Conservation (phyloP, 495 filamentous ascomycete genomes). For the Neurospora tetraspora region DNA sequence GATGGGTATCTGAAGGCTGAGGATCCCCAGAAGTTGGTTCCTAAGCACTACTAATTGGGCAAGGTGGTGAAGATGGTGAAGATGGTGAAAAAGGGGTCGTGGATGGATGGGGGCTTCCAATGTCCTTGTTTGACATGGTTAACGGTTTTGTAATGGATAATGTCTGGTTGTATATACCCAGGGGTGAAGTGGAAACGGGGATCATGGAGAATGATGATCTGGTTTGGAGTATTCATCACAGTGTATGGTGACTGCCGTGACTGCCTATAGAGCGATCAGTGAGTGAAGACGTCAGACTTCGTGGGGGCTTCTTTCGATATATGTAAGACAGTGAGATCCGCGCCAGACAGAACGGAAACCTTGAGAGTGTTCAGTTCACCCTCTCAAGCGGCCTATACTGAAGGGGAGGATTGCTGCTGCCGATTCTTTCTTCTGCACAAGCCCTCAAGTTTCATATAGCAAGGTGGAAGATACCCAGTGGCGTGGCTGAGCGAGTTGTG, state of each 20-base stretch:
- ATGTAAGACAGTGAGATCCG: neutral
- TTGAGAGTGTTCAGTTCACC: neutral
- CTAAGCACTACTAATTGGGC: neutral
- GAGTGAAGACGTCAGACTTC: neutral
- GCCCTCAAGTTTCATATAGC: neutral
- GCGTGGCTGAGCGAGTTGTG: neutral
- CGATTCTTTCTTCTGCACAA: neutral
- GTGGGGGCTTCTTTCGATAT: too few relatives aligned
- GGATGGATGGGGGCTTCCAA: neutral
- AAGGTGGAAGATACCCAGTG: neutral
- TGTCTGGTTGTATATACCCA: neutral
- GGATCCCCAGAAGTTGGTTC: conserved; percentile 8
- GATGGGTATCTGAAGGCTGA: conserved; percentile 8
- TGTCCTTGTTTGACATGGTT: neutral
- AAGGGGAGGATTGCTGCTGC: neutral
- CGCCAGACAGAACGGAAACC: neutral
- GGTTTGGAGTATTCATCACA: neutral
- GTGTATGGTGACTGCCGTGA: neutral
- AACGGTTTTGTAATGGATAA: neutral
- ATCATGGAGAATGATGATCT: neutral
- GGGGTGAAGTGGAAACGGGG: neutral
- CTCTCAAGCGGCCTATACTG: neutral
- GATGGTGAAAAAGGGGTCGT: neutral
- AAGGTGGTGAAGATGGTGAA: neutral
- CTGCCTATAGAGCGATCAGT: neutral